A percentile compares a stretch with the other conserved stretches of the same genome.
phyloP scores from a whole-genome alignment of 176 grass and related monocot genomes.

The Melocanna baccifera region DNA sequence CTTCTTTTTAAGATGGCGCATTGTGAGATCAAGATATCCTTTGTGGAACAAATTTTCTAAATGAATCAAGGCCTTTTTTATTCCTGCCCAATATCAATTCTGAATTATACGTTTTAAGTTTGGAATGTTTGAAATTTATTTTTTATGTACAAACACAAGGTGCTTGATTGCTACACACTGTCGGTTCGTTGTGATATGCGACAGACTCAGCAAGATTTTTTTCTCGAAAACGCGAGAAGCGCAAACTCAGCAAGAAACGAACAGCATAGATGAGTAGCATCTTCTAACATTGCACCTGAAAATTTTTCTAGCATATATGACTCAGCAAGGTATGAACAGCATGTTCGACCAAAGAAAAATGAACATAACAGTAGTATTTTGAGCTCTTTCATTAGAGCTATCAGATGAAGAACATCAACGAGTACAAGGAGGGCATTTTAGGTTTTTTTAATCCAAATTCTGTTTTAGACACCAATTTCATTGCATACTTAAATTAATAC shows the following conservation, averaged over 20 bases:
- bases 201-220: background rate
- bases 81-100: background rate
- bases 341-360: background rate
- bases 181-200: background rate
- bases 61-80: background rate
- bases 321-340: background rate
- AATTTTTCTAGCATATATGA: background rate
- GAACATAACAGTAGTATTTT: background rate
- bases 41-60: background rate
- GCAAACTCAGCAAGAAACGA: background rate
- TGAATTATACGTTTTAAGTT: background rate
- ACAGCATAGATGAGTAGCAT: background rate
- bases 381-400: background rate
- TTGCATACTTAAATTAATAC: background rate
- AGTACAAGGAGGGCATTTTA: background rate
- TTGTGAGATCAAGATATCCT: background rate
- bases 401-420: slow-evolving; percentile 2
- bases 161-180: background rate
- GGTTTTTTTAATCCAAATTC: background rate
- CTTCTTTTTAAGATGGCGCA: background rate
- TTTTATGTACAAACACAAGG: background rate
- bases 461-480: background rate
- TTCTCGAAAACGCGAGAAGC: no score
- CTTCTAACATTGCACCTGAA: background rate
- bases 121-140: background rate